Evolutionary conservation across 176 grass and related monocot species (phyloP), one percentile per base, ranked within the genome.

Genomic region (Echinochloa phyllopogon): DNA sequence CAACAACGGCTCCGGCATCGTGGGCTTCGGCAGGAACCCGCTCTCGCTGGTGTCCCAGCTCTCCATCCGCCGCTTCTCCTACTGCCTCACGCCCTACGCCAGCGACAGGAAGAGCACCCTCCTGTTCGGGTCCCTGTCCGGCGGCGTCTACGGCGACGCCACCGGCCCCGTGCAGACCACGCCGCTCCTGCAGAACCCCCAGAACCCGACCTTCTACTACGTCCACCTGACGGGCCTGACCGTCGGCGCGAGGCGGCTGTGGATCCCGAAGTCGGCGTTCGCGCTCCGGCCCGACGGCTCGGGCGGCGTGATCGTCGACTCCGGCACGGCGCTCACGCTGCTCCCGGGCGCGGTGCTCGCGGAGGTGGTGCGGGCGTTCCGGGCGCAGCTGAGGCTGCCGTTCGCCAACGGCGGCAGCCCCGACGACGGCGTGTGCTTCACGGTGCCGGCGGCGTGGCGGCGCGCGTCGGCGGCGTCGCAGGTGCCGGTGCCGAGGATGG

Each of bases 1-100:
- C 15, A 87, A 91, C 81, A 83, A 92, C 45, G 83, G 76, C 24
- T 90, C 90, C 40, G 94, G 94, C 44, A 82, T 97, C 69, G 88
- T 88, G 25, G 94, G 94, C 0, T 92, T 97, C 60, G 90, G 89
- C 1, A 86, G 83, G 13, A 59, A 67, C 23, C 51, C 76, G 21
- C 88, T 84, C 8, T 97, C 95, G 10, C 76, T 97, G 40, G 83
- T 94, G 41, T 91, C 95, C 0, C 95, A 97, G 90, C 70, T 94
- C 39, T 62, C 80, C 40, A 65, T 94, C 48, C 55, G 45, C 2
- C 81, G 85, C n/a, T 97, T 97, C 84, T 87, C 95, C 56, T 92
- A 94, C 84, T 97, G 95, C 83, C 82, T 92, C 76, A 91, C 86
- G 74, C 45, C 81, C 76, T 74, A 79, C 83, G 24, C 29, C 60